Conservation (phyloP, 805 yeast genomes). For the Kurtzmaniella cleridarum region DNA sequence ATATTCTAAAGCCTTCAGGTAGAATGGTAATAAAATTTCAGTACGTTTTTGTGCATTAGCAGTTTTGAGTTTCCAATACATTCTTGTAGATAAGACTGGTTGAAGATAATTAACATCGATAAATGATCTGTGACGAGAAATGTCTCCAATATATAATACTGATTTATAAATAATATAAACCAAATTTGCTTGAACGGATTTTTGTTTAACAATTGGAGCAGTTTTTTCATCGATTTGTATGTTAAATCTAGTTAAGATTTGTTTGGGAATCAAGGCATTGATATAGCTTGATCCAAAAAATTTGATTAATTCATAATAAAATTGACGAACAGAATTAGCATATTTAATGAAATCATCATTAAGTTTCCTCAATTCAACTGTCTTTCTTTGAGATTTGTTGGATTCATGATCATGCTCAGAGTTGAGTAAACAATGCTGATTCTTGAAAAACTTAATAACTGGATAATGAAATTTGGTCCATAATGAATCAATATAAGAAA, state of each 20-base stretch:
- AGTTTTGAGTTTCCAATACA: slow-evolving; percentile 26
- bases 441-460: slow-evolving; percentile 51
- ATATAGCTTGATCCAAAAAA: slow-evolving; percentile 32
- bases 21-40: slow-evolving; percentile 26
- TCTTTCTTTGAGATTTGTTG: slow-evolving; percentile 10
- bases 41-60: slow-evolving; percentile 34
- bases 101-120: slow-evolving; percentile 42
- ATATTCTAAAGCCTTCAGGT: slow-evolving; percentile 20
- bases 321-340: slow-evolving; percentile 40
- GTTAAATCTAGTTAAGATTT: slow-evolving; percentile 22
- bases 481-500: slow-evolving; percentile 34
- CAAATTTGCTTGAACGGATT: slow-evolving; percentile 23
- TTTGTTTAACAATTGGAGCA: slow-evolving; percentile 8
- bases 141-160: slow-evolving; percentile 50
- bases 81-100: slow-evolving; percentile 23
- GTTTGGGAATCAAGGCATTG: slow-evolving; percentile 30
- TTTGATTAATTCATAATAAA: slow-evolving; percentile 41
- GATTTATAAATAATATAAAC: slow-evolving; percentile 45
- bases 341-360: slow-evolving; percentile 48
- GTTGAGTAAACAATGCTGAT: slow-evolving; percentile 24
- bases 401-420: slow-evolving; percentile 12
- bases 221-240: slow-evolving; percentile 13
- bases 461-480: slow-evolving; percentile 67
- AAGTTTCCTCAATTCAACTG: slow-evolving; percentile 54
- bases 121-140: slow-evolving; percentile 51